Percentiles rank a stretch among this genome's conserved stretches.
phyloP scores from a whole-genome alignment of 179 eudicot species.

The Heliamphora pulchella region DNA sequence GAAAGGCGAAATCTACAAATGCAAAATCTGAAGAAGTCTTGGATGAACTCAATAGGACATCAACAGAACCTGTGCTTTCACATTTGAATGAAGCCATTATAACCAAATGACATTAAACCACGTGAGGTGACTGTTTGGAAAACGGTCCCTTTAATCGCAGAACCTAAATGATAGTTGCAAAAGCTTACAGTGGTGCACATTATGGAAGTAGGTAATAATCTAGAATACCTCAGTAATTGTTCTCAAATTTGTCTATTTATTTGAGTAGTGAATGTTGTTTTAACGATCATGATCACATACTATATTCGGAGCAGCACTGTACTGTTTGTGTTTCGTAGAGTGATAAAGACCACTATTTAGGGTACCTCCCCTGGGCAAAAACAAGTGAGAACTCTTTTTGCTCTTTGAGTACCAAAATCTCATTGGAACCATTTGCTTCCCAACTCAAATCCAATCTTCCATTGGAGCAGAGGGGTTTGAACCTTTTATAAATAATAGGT shows the following conservation, averaged over 20 bases:
- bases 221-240: not conserved
- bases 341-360: not conserved
- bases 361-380: not conserved
- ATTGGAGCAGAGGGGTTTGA: not conserved
- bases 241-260: too few species aligned
- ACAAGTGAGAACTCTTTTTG: not conserved
- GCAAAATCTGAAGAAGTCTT: not conserved
- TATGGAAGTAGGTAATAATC: not conserved
- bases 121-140: not conserved
- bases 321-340: not conserved
- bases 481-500: not conserved
- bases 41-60: not conserved
- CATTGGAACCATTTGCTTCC: not conserved
- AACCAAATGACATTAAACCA: not conserved
- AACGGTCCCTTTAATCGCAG: not conserved
- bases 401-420: not conserved
- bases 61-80: not conserved
- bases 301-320: too few species aligned
- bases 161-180: not conserved
- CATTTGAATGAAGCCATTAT: not conserved
- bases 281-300: too few species aligned
- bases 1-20: not conserved
- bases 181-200: not conserved
- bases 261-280: not conserved
- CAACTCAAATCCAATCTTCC: slow-evolving; percentile 3